Evolutionary conservation across 139 green algal genomes (phyloP).

Genomic region (Coelastrella sp.): DNA sequence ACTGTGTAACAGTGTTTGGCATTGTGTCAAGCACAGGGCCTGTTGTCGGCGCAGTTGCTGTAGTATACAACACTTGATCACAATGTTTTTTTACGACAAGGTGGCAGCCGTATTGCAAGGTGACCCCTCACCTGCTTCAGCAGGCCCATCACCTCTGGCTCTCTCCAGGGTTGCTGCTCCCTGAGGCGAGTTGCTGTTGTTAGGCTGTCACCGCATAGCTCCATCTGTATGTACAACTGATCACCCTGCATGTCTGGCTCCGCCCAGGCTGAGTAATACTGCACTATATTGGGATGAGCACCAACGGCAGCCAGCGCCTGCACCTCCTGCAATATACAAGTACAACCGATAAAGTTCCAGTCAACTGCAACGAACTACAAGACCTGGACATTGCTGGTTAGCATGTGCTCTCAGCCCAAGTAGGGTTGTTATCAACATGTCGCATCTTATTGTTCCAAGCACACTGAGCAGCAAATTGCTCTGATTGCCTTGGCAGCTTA

Average conservation of each 20-base stretch:
- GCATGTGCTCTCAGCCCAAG: background rate
- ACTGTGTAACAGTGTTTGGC: no score
- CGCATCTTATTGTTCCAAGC: background rate
- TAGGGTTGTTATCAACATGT: no score
- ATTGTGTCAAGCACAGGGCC: no score
- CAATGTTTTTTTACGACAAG: background rate
- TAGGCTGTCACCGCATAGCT: constrained; percentile 81
- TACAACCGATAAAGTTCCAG: background rate
- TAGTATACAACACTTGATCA: background rate
- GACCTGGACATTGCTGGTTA: background rate
- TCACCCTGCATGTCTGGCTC: constrained; percentile 72
- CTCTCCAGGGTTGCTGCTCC: constrained; percentile 54
- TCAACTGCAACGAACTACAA: background rate
- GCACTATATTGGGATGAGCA: constrained; percentile 85
- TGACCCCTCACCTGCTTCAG: constrained; percentile 69
- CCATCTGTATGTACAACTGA: constrained; percentile 91
- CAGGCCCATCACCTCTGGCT: constrained; percentile 80
- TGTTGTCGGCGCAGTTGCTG: no score
- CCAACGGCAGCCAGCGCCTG: constrained; percentile 82
- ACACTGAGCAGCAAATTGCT: background rate
- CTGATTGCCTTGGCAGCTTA: constrained; percentile 30
- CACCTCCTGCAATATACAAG: constrained; percentile 76
- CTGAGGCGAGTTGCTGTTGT: background rate
- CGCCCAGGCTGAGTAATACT: constrained; percentile 86
- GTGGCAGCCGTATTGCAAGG: background rate